phyloP scores from a whole-genome alignment of 2,329 filamentous ascomycete species.

The Plectosphaerella plurivora region DNA sequence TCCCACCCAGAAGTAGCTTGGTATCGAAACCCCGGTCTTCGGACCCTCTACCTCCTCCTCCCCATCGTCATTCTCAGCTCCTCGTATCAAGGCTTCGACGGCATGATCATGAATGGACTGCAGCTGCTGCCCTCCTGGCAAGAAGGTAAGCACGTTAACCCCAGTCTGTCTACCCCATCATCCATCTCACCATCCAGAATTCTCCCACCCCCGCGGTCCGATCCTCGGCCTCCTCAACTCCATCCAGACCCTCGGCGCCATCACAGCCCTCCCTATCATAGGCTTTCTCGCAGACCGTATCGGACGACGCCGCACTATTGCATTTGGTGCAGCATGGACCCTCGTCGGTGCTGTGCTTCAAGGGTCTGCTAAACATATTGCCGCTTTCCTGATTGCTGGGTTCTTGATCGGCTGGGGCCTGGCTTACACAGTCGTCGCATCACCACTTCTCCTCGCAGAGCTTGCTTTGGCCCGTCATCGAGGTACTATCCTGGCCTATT shows the following conservation, averaged over 20 bases:
- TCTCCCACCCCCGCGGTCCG: neutral
- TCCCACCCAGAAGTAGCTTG: neutral
- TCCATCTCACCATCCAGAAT: neutral
- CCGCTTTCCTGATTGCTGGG: slow-evolving; percentile 23
- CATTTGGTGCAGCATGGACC: slow-evolving; percentile 20
- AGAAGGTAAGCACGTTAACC: neutral
- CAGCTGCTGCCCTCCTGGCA: slow-evolving; percentile 30
- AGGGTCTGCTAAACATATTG: slow-evolving; percentile 15
- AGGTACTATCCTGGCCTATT: slow-evolving; percentile 24
- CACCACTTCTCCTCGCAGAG: slow-evolving; percentile 25
- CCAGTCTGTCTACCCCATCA: neutral
- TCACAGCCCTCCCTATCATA: neutral
- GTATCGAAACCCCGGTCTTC: neutral
- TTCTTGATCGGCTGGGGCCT: slow-evolving; percentile 25
- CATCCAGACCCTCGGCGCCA: slow-evolving; percentile 23
- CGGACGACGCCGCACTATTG: slow-evolving; percentile 18
- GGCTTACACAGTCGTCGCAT: slow-evolving; percentile 21
- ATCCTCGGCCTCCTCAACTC: slow-evolving; percentile 16
- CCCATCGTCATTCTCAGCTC: neutral
- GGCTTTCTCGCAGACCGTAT: slow-evolving; percentile 14
- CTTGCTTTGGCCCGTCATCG: slow-evolving; percentile 27
- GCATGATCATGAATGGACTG: slow-evolving; percentile 36
- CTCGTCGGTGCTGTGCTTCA: slow-evolving; percentile 26
- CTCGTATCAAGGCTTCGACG: slow-evolving; percentile 10
- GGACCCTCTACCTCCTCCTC: neutral